Evolutionary conservation across 1,284 basidiomycete species (phyloP).

Genomic region (Leccinum pallidistipes): DNA sequence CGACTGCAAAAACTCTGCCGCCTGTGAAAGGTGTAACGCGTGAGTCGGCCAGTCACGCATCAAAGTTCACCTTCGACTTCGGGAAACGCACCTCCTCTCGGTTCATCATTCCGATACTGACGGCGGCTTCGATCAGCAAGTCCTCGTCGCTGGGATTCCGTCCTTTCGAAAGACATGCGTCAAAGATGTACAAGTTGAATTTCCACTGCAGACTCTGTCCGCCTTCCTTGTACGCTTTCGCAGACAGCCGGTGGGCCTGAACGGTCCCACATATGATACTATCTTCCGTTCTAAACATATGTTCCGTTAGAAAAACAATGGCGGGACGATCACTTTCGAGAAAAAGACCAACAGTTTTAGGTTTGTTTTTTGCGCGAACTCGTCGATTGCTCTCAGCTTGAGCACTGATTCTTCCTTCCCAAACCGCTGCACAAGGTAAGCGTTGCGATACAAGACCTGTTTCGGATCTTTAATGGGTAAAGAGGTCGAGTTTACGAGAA

Average conservation of each 20-base stretch:
- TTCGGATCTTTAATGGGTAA: slow-evolving; percentile 40
- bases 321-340: neutral
- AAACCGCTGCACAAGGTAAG: slow-evolving; percentile 45
- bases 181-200: slow-evolving; percentile 60
- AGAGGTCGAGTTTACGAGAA: slow-evolving; percentile 52
- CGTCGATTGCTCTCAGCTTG: slow-evolving; percentile 46
- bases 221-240: slow-evolving; percentile 66
- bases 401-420: slow-evolving; percentile 56
- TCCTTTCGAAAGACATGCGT: slow-evolving; percentile 61
- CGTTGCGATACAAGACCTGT: slow-evolving; percentile 35
- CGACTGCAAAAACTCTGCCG: slow-evolving; percentile 59
- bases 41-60: neutral
- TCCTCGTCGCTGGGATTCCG: slow-evolving; percentile 60
- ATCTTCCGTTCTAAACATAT: slow-evolving; percentile 44
- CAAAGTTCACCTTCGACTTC: neutral
- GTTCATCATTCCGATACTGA: slow-evolving; percentile 54
- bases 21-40: slow-evolving; percentile 33
- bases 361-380: slow-evolving; percentile 57
- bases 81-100: slow-evolving; percentile 52
- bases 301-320: neutral
- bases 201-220: slow-evolving; percentile 63
- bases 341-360: slow-evolving; percentile 59
- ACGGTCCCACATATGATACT: slow-evolving; percentile 67
- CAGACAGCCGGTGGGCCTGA: slow-evolving; percentile 69
- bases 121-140: slow-evolving; percentile 62